phyloP scores from a whole-genome alignment of 1,139 yeast species.

The Waltiozyma solani region DNA sequence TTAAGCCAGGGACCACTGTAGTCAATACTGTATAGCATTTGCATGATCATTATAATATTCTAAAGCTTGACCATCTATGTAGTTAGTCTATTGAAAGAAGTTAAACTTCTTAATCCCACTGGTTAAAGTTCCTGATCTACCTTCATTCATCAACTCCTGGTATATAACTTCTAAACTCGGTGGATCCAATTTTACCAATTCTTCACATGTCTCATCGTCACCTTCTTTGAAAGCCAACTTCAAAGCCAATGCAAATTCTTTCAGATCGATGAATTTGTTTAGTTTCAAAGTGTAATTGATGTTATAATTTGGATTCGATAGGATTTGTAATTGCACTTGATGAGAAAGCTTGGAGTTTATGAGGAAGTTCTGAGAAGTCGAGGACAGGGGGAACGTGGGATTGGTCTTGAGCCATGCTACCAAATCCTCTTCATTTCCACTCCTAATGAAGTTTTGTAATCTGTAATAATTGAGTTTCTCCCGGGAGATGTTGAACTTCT shows the following conservation, averaged over 20 bases:
- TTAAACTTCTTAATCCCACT: neutral
- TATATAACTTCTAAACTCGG: neutral
- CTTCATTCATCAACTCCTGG: neutral
- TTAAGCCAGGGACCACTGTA: neutral
- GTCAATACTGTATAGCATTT: no score
- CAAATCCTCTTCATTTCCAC: slow-evolving; percentile 52
- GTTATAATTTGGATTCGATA: neutral
- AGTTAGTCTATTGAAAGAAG: neutral
- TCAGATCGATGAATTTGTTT: slow-evolving; percentile 40
- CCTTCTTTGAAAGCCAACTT: slow-evolving; percentile 27
- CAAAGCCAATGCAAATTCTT: slow-evolving; percentile 26
- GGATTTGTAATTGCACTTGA: slow-evolving; percentile 49
- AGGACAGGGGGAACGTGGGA: slow-evolving; percentile 40
- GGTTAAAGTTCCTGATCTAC: neutral
- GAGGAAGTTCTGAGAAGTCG: neutral
- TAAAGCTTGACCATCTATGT: no score
- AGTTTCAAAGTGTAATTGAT: slow-evolving; percentile 25
- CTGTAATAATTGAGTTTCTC: slow-evolving; percentile 58
- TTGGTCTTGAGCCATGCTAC: slow-evolving; percentile 37
- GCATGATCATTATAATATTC: no score
- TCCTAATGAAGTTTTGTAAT: slow-evolving; percentile 40
- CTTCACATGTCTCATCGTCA: slow-evolving; percentile 27
- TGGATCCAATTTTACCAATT: neutral
- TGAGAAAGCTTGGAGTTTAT: slow-evolving; percentile 25
- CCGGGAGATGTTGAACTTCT: slow-evolving; percentile 53